A percentile compares a stretch with the other conserved stretches of the same genome.
Conservation (phyloP, 768 basidiomycete genomes). For the Tylopilus vinaceipallidus region DNA sequence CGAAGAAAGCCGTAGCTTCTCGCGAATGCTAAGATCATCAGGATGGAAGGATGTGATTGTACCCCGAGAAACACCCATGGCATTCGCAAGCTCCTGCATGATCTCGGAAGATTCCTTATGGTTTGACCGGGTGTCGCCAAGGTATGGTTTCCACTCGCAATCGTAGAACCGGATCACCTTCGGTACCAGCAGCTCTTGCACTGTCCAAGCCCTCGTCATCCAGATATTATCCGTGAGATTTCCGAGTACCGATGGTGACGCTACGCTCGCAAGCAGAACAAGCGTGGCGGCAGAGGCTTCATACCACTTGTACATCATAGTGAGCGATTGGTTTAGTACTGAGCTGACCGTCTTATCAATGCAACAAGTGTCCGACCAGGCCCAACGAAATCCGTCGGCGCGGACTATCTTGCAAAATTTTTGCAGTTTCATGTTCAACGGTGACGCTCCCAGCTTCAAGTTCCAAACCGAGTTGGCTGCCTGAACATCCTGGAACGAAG, state of each 20-base stretch:
- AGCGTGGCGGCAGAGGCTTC: not conserved
- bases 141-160: constrained; percentile 7
- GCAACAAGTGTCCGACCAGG: no score
- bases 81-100: constrained; percentile 6
- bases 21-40: not conserved
- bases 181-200: constrained; percentile 12
- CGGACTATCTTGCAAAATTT: no score
- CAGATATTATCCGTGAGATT: not conserved
- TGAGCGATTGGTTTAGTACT: no score
- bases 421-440: no score
- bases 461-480: no score
- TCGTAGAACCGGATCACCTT: constrained; percentile 14
- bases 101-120: constrained; percentile 12
- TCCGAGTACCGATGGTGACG: not conserved
- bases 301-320: no score
- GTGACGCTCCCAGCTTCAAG: no score
- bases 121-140: constrained; percentile 1
- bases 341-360: no score
- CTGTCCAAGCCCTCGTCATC: constrained; percentile 12
- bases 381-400: no score
- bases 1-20: no score
- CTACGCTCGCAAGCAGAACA: not conserved
- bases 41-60: constrained; percentile 2
- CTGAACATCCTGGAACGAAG: no score
- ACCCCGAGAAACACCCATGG: not conserved